These are phyloP conservation scores for Syzygium jambos DNA, from an alignment of 345 rosid genomes.

Conservation along the genomic window DNA sequence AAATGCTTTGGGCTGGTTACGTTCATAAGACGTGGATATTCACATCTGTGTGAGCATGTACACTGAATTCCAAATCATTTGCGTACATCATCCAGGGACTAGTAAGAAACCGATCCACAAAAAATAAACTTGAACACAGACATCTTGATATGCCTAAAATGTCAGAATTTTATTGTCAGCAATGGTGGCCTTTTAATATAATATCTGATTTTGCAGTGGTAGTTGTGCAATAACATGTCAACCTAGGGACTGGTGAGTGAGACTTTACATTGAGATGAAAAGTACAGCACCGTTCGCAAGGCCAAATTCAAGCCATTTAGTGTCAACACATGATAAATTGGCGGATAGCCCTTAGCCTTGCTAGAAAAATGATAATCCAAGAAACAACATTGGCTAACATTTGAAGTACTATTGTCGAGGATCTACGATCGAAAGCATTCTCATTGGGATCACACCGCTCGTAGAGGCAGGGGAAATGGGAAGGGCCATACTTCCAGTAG, in stretches of 20 bases:
- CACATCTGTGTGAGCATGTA: not conserved
- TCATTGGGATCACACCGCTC: not conserved
- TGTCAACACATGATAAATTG: not conserved
- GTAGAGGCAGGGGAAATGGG: not conserved
- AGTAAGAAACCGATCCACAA: not conserved
- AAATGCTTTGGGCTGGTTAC: not conserved
- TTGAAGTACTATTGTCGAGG: not conserved
- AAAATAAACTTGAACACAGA: not conserved
- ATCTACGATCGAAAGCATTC: not conserved
- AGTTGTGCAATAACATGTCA: not conserved
- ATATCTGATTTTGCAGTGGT: not conserved
- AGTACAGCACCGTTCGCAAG: not conserved
- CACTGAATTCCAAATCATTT: not conserved
- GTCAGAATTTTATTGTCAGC: not conserved
- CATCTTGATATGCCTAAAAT: not conserved
- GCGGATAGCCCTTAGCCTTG: not conserved
- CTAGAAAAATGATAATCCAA: not conserved
- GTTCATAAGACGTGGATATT: not conserved
- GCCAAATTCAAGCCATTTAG: not conserved
- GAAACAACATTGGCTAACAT: not conserved
- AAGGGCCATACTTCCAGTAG: not conserved
- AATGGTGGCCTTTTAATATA: not conserved
- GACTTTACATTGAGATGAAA: not conserved
- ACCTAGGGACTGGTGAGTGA: not conserved
- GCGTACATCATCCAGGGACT: not conserved